Evolutionary conservation across 208 protist species (phyloP).

Genomic region (Tritrichomonas musculus): DNA sequence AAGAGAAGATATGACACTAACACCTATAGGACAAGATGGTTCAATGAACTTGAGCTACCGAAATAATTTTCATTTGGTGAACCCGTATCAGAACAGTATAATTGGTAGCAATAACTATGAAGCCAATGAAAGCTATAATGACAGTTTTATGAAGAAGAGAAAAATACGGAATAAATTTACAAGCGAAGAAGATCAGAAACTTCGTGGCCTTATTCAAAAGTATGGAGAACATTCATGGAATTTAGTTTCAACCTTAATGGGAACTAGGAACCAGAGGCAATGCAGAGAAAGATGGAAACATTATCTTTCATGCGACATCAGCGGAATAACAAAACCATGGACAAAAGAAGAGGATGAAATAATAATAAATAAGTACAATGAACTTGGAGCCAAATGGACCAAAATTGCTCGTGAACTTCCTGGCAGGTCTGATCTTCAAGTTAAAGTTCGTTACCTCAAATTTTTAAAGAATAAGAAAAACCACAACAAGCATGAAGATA

Average conservation of each 20-base stretch:
- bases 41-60: no score
- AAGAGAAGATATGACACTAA: no score
- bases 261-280: not conserved
- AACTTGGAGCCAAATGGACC: not conserved
- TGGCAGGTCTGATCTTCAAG: slow-evolving; percentile 48
- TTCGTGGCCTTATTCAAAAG: not conserved
- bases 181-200: not conserved
- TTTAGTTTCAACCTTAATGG: not conserved
- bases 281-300: slow-evolving; percentile 10
- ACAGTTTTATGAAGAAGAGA: no score
- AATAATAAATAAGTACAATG: not conserved
- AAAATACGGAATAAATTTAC: no score
- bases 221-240: not conserved
- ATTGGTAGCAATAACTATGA: no score
- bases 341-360: slow-evolving; percentile 47
- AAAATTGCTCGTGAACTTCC: not conserved
- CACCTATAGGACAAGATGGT: no score
- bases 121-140: no score
- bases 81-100: no score
- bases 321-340: slow-evolving; percentile 44
- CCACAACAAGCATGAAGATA: no score
- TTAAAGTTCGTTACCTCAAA: slow-evolving; percentile 45
- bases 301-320: not conserved
- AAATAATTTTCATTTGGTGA: no score
- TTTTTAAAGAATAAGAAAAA: no score